phyloP scores from a whole-genome alignment of 345 rosid genomes.

The Populus tremula region DNA sequence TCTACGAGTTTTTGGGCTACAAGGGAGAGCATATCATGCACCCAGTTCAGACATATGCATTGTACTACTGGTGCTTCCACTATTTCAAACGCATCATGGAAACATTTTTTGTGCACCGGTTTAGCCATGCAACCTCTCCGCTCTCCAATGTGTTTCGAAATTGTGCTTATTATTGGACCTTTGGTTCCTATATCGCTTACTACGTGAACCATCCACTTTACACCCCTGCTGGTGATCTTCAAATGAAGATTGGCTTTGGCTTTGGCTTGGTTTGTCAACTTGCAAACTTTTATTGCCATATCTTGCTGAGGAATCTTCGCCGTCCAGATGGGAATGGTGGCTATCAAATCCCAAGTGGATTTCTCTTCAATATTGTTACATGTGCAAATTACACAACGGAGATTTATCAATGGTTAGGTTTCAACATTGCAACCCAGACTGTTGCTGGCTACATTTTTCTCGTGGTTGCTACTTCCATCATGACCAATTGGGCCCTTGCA shows the following conservation, averaged over 20 bases:
- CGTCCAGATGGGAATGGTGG: slow-evolving; percentile 67
- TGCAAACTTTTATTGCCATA: slow-evolving; percentile 85
- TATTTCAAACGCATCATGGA: slow-evolving; percentile 93
- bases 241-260: slow-evolving; percentile 92
- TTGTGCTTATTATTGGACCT: slow-evolving; percentile 92
- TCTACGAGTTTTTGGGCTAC: slow-evolving; percentile 74
- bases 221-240: slow-evolving; percentile 84
- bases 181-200: slow-evolving; percentile 85
- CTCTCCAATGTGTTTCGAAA: slow-evolving; percentile 86
- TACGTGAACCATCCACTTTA: slow-evolving; percentile 90
- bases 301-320: slow-evolving; percentile 77
- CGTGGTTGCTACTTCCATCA: slow-evolving; percentile 71
- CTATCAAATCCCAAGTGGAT: slow-evolving; percentile 88
- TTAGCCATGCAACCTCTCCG: slow-evolving; percentile 96
- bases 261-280: slow-evolving; percentile 77
- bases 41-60: slow-evolving; percentile 89
- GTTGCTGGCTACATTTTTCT: slow-evolving; percentile 82
- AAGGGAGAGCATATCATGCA: slow-evolving; percentile 53
- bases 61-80: slow-evolving; percentile 96
- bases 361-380: slow-evolving; percentile 90
- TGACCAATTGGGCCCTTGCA: slow-evolving; percentile 98
- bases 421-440: slow-evolving; percentile 94
- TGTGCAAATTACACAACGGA: slow-evolving; percentile 98
- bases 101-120: slow-evolving; percentile 85
- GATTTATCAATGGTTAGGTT: slow-evolving; percentile 97